Evolutionary conservation across 371 early-diverging fungal genomes (phyloP).

Genomic region (Mucor sp.): DNA sequence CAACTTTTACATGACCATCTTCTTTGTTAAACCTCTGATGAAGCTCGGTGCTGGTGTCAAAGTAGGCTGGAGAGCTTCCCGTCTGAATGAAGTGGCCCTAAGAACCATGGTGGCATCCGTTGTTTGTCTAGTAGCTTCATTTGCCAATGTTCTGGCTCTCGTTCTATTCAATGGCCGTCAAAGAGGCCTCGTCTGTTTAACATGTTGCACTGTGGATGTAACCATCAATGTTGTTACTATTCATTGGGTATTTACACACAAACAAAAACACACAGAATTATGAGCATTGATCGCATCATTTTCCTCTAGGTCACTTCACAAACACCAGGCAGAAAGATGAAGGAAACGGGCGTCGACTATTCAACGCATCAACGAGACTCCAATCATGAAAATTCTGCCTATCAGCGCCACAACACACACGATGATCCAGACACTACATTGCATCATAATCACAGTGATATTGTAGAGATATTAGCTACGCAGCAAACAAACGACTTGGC

Average conservation of each 20-base stretch:
- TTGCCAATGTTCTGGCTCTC: constrained; percentile 51
- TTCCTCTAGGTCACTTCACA: constrained; percentile 22
- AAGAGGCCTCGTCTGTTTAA: constrained; percentile 56
- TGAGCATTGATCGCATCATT: not conserved
- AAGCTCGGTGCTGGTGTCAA: constrained; percentile 20
- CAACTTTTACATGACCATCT: constrained; percentile 49
- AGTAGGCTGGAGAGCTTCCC: constrained; percentile 40
- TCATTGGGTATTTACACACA: constrained; percentile 48
- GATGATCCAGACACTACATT: not conserved
- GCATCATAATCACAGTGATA: not conserved
- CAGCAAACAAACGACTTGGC: not conserved
- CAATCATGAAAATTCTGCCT: not conserved
- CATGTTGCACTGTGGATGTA: constrained; percentile 59
- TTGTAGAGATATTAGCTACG: not conserved
- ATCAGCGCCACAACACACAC: not conserved
- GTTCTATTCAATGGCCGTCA: constrained; percentile 46
- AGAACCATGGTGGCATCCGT: constrained; percentile 54
- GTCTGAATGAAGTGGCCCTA: constrained; percentile 49
- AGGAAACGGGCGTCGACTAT: constrained; percentile 12
- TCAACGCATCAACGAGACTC: constrained; percentile 6
- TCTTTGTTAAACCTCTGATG: constrained; percentile 50
- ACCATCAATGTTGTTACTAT: constrained; percentile 57
- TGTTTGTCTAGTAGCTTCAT: constrained; percentile 48
- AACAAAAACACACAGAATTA: not conserved
- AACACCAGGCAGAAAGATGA: constrained; percentile 17